Base-by-base conservation (phyloP, 1,139 yeast species). In the Geotrichum candidum region DNA sequence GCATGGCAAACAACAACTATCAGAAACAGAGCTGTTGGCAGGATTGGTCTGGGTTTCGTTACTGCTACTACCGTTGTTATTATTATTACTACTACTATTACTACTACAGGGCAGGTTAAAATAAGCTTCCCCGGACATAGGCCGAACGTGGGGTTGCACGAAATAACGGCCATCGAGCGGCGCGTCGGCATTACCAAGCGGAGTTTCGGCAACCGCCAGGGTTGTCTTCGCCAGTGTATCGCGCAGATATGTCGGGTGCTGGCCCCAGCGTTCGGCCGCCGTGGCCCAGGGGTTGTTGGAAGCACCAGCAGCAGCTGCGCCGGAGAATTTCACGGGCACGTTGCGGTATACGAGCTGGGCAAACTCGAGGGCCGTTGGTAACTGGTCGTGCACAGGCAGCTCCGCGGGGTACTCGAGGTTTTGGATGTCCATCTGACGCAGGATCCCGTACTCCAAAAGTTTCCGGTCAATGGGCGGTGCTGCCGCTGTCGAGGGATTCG, bases 111-210 rank as follows among this genome's bases (percentile, higher is more conserved):
- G 59, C 33, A 69, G 63, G 52, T 61, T 50, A 18, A 76, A 56
- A 46, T 76, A 67, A 52, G 69, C 65, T 4, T 58, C 25, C 27
- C 73, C 70, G 1, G 71, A 63, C 68, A 72, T 66, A 1, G 62
- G 61, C 6, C 63, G 60, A 3, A 68, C 61, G 57, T 68, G 68
- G 1, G 79, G 79, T 63, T 74, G 70, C 27, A 74, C 74, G 65
- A 76, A 72, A 35, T 66, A 58, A 13, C 58, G 62, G 23, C 69
- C 73, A n/a, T 64, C 60, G 5, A 73, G 62, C 1, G 78, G 78
- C 6, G 78, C 67, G 58, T 76, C 79, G 1, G 79, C 79, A 57
- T 74, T 72, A 4, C 79, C 79, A 25, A 65, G 57, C 7, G 78
- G 78, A 0, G 79, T 76, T 48, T 69, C 71, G 0, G 79, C 78